Conservation (phyloP, 106 monocot species). For the Acanthochlamys bracteata region DNA sequence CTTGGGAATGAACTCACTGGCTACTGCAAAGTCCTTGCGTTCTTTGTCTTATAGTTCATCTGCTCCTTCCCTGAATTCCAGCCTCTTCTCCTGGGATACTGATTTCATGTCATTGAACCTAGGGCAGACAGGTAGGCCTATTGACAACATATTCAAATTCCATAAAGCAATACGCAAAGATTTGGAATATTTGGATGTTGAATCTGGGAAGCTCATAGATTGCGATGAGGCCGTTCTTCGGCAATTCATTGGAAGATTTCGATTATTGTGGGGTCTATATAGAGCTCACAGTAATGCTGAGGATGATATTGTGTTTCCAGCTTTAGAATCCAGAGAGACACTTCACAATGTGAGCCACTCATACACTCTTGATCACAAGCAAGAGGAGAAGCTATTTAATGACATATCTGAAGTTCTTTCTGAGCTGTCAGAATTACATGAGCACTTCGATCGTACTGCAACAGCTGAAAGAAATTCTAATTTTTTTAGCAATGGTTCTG, state of each 20-base stretch:
- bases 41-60: constrained; percentile 58
- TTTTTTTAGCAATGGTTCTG: constrained; percentile 8
- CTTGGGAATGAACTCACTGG: constrained; percentile 39
- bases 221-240: constrained; percentile 62
- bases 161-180: constrained; percentile 96
- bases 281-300: constrained; percentile 99
- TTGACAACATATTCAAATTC: constrained; percentile 98
- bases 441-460: constrained; percentile 18
- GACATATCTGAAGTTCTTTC: constrained; percentile 79
- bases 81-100: constrained; percentile 74
- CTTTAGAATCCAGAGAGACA: constrained; percentile 92
- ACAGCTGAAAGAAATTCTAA: constrained; percentile 1
- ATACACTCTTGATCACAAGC: constrained; percentile 94
- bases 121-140: constrained; percentile 56
- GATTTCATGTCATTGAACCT: constrained; percentile 46
- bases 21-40: constrained; percentile 45
- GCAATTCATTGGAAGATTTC: constrained; percentile 92
- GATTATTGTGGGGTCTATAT: constrained; percentile 89
- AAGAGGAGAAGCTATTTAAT: constrained; percentile 93
- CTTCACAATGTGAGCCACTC: constrained; percentile 98
- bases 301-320: constrained; percentile 98
- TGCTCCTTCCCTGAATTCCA: constrained; percentile 80
- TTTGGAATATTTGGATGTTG: constrained; percentile 90
- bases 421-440: constrained; percentile 63
- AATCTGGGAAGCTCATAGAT: constrained; percentile 84